Base-by-base conservation (phyloP, 176 grass and related monocot species). In the Cenchrus purpureus region DNA sequence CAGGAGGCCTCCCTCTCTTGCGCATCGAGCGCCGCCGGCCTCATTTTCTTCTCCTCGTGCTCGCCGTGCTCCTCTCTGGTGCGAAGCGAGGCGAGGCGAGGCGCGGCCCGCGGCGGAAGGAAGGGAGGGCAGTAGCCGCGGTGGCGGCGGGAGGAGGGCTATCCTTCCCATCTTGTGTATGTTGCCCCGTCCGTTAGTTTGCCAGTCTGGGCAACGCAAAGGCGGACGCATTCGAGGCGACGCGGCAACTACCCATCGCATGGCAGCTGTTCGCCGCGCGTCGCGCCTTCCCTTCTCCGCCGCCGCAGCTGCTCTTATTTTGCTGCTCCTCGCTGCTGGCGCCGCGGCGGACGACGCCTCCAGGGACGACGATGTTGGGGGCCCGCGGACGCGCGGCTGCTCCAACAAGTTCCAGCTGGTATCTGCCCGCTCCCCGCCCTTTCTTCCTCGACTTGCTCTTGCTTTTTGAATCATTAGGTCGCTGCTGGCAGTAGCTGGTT, bases 371-470 rank as follows among this genome's bases (percentile, higher is more conserved):
- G 78, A 84, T 45, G 87, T 79, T 20, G 93, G 79, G 37, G n/a
- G 64, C 78, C 93, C 89, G 59, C 71, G 81, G 83, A 79, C 82
- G 7, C 94, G 91, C 34, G 87, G 87, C 60, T 98, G 96, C 78
- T 89, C 89, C 88, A 95, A 98, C 78, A 95, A 94, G 64, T 98
- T 98, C 83, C 96, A 98, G 62, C 88, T 98, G 91, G 96, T 95
- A 89, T 92, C 74, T 2, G 8, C 29, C 14, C 19, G 60, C 11
- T 20, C 28, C 75, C n/a, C 64, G 15, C 52, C 74, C 79, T 62
- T 82, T 73, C 75, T 55, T 22, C 12, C 20, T 82, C 34, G 43
- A 2, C 31, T 80, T 20, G 63, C 29, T 1, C 16, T 1, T 1
- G 3, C 50, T 61, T 17, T 12, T 25, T 10, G 7, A 7, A 66